A percentile compares a stretch with the other conserved stretches of the same genome.
phyloP scores from a whole-genome alignment of 179 eudicot genomes.

The Beta macrorhiza region DNA sequence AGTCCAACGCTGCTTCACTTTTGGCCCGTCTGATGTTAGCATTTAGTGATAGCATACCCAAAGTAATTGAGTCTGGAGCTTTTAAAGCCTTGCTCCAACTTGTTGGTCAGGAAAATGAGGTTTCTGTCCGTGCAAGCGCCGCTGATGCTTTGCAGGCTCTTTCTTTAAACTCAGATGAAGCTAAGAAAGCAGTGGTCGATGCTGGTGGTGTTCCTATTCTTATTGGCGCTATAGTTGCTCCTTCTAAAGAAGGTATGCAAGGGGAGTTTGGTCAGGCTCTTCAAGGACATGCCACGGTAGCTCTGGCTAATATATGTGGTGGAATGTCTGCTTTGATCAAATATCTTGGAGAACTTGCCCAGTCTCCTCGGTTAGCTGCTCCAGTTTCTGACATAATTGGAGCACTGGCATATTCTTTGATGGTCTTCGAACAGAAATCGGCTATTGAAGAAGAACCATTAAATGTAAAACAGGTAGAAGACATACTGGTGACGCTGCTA shows the following conservation, averaged over 20 bases:
- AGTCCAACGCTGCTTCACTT: slow-evolving; percentile 70
- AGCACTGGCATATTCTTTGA: slow-evolving; percentile 92
- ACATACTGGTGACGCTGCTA: slow-evolving; percentile 70
- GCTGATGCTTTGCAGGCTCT: slow-evolving; percentile 96
- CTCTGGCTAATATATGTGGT: slow-evolving; percentile 97
- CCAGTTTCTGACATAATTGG: slow-evolving; percentile 94
- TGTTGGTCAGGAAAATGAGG: slow-evolving; percentile 76
- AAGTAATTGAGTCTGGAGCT: slow-evolving; percentile 69
- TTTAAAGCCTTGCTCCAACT: slow-evolving; percentile 58
- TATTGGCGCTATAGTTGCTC: slow-evolving; percentile 96
- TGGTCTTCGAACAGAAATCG: slow-evolving; percentile 69
- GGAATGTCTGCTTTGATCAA: slow-evolving; percentile 84
- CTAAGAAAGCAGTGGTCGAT: slow-evolving; percentile 72
- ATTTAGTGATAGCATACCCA: slow-evolving; percentile 61
- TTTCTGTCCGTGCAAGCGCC: slow-evolving; percentile 92
- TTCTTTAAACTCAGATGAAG: slow-evolving; percentile 85
- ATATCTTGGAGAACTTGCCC: slow-evolving; percentile 71
- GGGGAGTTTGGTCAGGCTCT: slow-evolving; percentile 92
- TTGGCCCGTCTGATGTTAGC: slow-evolving; percentile 66
- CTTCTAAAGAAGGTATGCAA: slow-evolving; percentile 97
- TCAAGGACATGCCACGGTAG: slow-evolving; percentile 97
- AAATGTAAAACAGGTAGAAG: slow-evolving; percentile 75
- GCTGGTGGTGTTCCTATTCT: slow-evolving; percentile 81
- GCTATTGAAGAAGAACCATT: slow-evolving; percentile 49
- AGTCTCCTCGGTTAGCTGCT: slow-evolving; percentile 59